Conservation (phyloP, 2,329 filamentous ascomycete species). For the Cephalotrichum gorgonifer region DNA sequence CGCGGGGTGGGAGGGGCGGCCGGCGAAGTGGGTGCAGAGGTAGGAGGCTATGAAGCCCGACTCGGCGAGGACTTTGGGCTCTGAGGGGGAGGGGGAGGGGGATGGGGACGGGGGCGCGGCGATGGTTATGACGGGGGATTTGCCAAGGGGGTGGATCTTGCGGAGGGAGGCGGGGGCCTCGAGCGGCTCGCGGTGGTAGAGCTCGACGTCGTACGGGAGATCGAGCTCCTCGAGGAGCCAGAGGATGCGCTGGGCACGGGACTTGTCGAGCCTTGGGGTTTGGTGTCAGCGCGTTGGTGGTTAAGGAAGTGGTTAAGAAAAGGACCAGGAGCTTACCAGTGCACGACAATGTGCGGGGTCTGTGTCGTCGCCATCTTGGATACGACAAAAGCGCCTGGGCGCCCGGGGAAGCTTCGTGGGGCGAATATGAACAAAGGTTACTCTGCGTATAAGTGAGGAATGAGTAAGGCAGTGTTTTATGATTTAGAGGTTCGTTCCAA, state of each 20-base stretch:
- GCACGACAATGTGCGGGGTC: conserved; percentile 42
- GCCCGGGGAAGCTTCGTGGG: no score
- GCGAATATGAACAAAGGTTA: no score
- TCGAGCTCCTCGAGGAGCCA: conserved; percentile 81
- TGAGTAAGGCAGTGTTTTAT: no score
- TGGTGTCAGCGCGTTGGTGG: background rate
- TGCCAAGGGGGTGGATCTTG: conserved; percentile 74
- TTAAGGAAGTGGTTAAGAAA: background rate
- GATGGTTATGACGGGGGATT: conserved; percentile 70
- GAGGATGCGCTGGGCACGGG: conserved; percentile 70
- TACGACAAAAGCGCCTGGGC: no score
- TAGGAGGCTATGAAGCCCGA: conserved; percentile 76
- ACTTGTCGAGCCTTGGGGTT: conserved; percentile 64
- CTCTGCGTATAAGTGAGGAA: no score
- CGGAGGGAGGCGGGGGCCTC: conserved; percentile 70
- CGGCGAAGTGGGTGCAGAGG: conserved; percentile 53
- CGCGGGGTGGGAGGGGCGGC: conserved; percentile 26
- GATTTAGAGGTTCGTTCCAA: no score
- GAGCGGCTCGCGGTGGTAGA: conserved; percentile 57
- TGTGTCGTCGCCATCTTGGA: background rate
- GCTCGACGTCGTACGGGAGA: conserved; percentile 67
- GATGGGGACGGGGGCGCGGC: conserved; percentile 27
- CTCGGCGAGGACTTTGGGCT: conserved; percentile 62
- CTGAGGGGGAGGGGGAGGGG: conserved; percentile 9
- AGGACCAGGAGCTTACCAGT: conserved; percentile 8